Conservation (phyloP, 2,329 filamentous ascomycete genomes). For the Epichloe sp. region DNA sequence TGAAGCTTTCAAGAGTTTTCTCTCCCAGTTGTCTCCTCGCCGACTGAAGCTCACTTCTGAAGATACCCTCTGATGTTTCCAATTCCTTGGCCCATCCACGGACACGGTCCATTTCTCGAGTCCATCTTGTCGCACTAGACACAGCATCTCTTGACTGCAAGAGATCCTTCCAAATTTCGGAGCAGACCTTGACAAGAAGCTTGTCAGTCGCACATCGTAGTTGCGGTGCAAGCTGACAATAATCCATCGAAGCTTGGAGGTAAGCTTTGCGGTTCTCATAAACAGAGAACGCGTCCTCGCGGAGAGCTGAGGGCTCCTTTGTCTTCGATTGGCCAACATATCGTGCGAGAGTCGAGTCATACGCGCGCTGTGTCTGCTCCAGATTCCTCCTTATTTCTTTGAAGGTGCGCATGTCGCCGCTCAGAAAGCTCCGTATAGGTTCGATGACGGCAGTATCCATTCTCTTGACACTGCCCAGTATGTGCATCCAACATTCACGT, state of each 20-base stretch:
- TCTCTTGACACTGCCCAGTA: conserved; percentile 60
- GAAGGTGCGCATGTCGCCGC: conserved; percentile 69
- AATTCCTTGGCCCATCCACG: conserved; percentile 90
- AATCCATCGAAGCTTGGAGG: conserved; percentile 85
- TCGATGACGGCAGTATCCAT: conserved; percentile 68
- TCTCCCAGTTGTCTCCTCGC: conserved; percentile 77
- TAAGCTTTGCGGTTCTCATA: conserved; percentile 88
- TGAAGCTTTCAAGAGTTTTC: conserved; percentile 51
- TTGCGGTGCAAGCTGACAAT: conserved; percentile 77
- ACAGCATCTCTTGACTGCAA: conserved; percentile 55
- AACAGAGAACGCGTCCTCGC: conserved; percentile 91
- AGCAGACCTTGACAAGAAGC: conserved; percentile 70
- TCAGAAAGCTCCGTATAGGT: conserved; percentile 66
- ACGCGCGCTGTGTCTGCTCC: conserved; percentile 70
- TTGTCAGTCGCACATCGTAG: conserved; percentile 74
- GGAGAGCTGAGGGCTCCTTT: conserved; percentile 80
- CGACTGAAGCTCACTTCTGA: conserved; percentile 66
- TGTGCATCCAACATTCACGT: conserved; percentile 73
- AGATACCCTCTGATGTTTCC: conserved; percentile 74
- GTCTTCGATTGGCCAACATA: conserved; percentile 80
- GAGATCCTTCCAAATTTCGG: conserved; percentile 82
- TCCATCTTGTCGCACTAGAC: conserved; percentile 52
- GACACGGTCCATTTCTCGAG: conserved; percentile 76
- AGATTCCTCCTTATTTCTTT: conserved; percentile 69
- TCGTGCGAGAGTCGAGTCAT: conserved; percentile 67